Evolutionary conservation across 2,329 filamentous ascomycete genomes (phyloP).

Genomic region (Ploettnerulaceae sp.): DNA sequence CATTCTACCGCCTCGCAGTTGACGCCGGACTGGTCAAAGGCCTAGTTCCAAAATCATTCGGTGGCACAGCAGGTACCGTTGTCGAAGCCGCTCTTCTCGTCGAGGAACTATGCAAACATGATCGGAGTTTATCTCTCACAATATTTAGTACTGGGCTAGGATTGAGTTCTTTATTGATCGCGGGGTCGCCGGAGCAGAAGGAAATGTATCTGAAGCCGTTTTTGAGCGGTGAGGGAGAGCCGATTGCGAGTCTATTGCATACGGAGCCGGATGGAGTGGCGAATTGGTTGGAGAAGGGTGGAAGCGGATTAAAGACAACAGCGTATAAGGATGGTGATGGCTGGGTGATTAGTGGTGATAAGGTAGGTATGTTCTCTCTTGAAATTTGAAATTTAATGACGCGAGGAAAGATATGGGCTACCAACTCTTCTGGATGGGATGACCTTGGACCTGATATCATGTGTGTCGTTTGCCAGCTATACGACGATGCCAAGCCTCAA

Average conservation of each 20-base stretch:
- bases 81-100: slow-evolving; percentile 46
- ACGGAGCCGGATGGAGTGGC: slow-evolving; percentile 48
- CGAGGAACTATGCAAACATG: slow-evolving; percentile 49
- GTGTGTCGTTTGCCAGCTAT: slow-evolving; percentile 46
- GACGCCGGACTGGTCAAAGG: slow-evolving; percentile 43
- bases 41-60: slow-evolving; percentile 42
- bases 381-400: not conserved
- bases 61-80: slow-evolving; percentile 41
- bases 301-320: slow-evolving; percentile 44
- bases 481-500: slow-evolving; percentile 16
- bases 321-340: slow-evolving; percentile 44
- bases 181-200: slow-evolving; percentile 38
- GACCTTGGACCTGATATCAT: slow-evolving; percentile 46
- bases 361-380: slow-evolving; percentile 34
- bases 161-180: slow-evolving; percentile 46
- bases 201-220: slow-evolving; percentile 45
- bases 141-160: slow-evolving; percentile 49
- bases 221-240: slow-evolving; percentile 40
- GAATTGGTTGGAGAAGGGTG: slow-evolving; percentile 48
- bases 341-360: slow-evolving; percentile 50
- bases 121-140: slow-evolving; percentile 45
- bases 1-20: slow-evolving; percentile 43
- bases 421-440: slow-evolving; percentile 51
- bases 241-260: slow-evolving; percentile 47
- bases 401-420: slow-evolving; percentile 45